Evolutionary conservation across 371 early-diverging fungal genomes (phyloP), one percentile per base, ranked within the genome.

Genomic region (Circinella umbellata): DNA sequence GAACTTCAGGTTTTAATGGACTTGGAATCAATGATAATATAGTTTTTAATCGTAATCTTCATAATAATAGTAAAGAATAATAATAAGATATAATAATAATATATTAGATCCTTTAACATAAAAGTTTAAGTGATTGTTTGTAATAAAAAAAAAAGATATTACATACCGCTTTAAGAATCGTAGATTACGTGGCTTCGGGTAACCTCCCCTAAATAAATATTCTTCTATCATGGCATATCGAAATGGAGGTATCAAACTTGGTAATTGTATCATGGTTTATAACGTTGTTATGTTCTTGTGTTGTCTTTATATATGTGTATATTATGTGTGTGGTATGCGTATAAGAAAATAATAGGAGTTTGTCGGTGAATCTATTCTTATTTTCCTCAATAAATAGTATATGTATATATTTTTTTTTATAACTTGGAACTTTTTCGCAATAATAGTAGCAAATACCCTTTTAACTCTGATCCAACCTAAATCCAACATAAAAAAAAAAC

Each of bases 21-120:
- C 92, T 89, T 3, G 98, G 98, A 6, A 93, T 90, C 11, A 98
- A 86, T 0, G 96, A 96, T 5, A 98, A 77, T 27, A 98, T 90
- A 11, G 96, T 94, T 71, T 86, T 86, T 15, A 95, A 79, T 60
- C 88, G 80, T 51, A 95, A 84, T 60, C 94, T 92, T 6, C 13
- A 46, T 34, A 48, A 18, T 15, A 17, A n/a, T n/a, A n/a, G n/a
- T n/a, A n/a, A n/a, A n/a, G n/a, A n/a, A n/a, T n/a, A n/a, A n/a
- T n/a, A n/a, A n/a, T n/a, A n/a, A n/a, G n/a, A n/a, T n/a, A n/a
- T n/a, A 27, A 27, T 27, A 27, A 27, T 27, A 27, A 27, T 27
- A 27, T 27, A 27, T 27, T 27, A 27, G 27, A 27, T 27, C 27
- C 2, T 27, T 27, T 27, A 27, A 27, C 27, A 27, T 27, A 27